These are phyloP conservation scores for Haemoproteus tartakovskyi DNA, from an alignment of 169 alveolate genomes.

Conservation along the genomic window DNA sequence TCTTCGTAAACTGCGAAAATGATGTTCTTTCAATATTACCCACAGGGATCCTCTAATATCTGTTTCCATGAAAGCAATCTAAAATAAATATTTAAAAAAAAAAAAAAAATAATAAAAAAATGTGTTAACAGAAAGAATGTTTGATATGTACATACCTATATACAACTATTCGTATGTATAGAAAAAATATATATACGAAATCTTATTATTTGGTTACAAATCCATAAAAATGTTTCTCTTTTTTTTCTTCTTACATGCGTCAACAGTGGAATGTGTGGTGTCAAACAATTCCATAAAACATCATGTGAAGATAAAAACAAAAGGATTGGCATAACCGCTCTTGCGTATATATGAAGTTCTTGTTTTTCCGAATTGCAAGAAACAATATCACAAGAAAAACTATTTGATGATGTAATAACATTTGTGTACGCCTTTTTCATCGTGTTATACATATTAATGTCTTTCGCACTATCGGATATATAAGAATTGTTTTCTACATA, in stretches of 20 bases:
- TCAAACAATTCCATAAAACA: slow-evolving; percentile 34
- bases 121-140: neutral
- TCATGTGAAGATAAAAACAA: slow-evolving; percentile 57
- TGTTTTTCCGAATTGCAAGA: slow-evolving; percentile 25
- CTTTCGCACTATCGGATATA: slow-evolving; percentile 34
- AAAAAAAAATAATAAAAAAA: neutral
- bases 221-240: too few relatives aligned
- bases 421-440: slow-evolving; percentile 40
- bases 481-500: slow-evolving; percentile 28
- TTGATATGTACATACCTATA: too few relatives aligned
- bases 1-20: slow-evolving; percentile 39
- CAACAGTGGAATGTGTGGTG: slow-evolving; percentile 48
- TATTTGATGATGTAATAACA: slow-evolving; percentile 2
- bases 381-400: slow-evolving; percentile 10
- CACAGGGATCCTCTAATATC: slow-evolving; percentile 51
- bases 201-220: too few relatives aligned
- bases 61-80: slow-evolving; percentile 60
- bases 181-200: too few relatives aligned
- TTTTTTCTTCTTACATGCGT: too few relatives aligned
- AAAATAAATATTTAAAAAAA: neutral
- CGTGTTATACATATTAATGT: slow-evolving; percentile 51
- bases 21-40: slow-evolving; percentile 51
- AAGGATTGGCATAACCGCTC: slow-evolving; percentile 34
- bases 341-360: slow-evolving; percentile 38
- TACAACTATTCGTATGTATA: too few relatives aligned